These are phyloP conservation scores for Phytopythium sindhum DNA, from an alignment of 352 stramenopile genomes.

Conservation along the genomic window DNA sequence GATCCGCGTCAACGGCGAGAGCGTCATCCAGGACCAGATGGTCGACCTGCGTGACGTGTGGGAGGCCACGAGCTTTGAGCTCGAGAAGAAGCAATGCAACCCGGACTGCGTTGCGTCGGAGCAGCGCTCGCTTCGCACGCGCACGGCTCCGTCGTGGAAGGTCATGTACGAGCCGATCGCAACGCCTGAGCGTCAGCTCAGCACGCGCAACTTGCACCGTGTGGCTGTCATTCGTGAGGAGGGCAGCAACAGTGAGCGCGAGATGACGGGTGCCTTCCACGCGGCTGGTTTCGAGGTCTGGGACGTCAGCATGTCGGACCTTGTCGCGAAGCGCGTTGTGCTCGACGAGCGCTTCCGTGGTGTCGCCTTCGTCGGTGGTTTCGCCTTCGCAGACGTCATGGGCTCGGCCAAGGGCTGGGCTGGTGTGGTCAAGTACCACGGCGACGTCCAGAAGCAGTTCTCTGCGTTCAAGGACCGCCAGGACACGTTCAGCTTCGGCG, in stretches of 20 bases:
- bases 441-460: constrained; percentile 95
- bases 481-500: constrained; percentile 98
- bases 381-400: constrained; percentile 98
- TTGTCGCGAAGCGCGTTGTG: constrained; percentile 89
- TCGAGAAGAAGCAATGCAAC: constrained; percentile 98
- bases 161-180: constrained; percentile 83
- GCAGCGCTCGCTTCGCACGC: constrained; percentile 86
- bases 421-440: constrained; percentile 97
- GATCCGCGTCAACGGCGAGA: constrained; percentile 87
- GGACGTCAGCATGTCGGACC: constrained; percentile 97
- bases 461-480: constrained; percentile 92
- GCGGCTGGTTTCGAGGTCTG: constrained; percentile 97
- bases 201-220: constrained; percentile 87
- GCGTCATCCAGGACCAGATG: constrained; percentile 70
- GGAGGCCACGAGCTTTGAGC: constrained; percentile 98
- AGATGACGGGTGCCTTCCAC: constrained; percentile 98
- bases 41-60: constrained; percentile 94
- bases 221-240: constrained; percentile 97
- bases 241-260: constrained; percentile 98
- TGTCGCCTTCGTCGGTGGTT: constrained; percentile 98
- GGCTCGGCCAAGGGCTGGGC: constrained; percentile 99
- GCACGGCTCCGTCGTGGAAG: constrained; percentile 86
- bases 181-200: constrained; percentile 82
- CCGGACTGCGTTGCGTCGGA: constrained; percentile 94
- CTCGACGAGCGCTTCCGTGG: constrained; percentile 95